Percentiles rank a stretch among this genome's conserved stretches.
These are phyloP conservation scores for Termitomyces sp. DNA, from an alignment of 1,284 basidiomycete genomes.

Conservation along the genomic window DNA sequence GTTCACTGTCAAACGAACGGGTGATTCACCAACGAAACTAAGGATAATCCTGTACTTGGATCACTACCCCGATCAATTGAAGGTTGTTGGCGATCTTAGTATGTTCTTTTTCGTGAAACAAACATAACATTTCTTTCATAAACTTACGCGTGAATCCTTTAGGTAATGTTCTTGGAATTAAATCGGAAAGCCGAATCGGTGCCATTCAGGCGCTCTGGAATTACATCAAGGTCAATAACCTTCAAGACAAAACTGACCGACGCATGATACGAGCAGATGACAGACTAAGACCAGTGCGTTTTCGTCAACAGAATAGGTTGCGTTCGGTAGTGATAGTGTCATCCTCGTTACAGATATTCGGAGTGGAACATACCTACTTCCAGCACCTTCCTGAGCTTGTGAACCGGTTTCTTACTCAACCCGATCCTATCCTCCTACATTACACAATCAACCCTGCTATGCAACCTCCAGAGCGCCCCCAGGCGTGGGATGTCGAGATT, in stretches of 20 bases:
- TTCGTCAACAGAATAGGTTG: not conserved
- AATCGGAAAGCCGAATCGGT: slow-evolving; percentile 82
- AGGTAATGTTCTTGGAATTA: slow-evolving; percentile 71
- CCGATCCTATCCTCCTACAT: slow-evolving; percentile 83
- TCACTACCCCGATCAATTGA: slow-evolving; percentile 85
- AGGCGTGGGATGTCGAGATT: slow-evolving; percentile 85
- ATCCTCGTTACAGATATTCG: slow-evolving; percentile 51
- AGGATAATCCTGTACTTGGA: slow-evolving; percentile 80
- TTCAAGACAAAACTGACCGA: slow-evolving; percentile 89
- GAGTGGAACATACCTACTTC: slow-evolving; percentile 63
- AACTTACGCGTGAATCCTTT: not conserved
- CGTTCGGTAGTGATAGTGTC: not conserved
- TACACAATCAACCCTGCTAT: slow-evolving; percentile 64
- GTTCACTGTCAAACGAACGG: slow-evolving; percentile 82
- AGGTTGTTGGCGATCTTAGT: slow-evolving; percentile 76
- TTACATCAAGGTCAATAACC: slow-evolving; percentile 82
- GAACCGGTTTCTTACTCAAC: slow-evolving; percentile 73
- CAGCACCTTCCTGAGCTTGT: slow-evolving; percentile 83
- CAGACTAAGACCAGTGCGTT: slow-evolving; percentile 53
- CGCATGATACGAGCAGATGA: slow-evolving; percentile 77
- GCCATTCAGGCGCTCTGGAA: slow-evolving; percentile 87
- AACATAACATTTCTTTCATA: not conserved
- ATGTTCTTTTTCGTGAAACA: slow-evolving; percentile 17
- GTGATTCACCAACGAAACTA: slow-evolving; percentile 73
- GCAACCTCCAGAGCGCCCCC: slow-evolving; percentile 56